Evolutionary conservation across 257 asterid species (phyloP).

Genomic region (Fraxinus excelsior): DNA sequence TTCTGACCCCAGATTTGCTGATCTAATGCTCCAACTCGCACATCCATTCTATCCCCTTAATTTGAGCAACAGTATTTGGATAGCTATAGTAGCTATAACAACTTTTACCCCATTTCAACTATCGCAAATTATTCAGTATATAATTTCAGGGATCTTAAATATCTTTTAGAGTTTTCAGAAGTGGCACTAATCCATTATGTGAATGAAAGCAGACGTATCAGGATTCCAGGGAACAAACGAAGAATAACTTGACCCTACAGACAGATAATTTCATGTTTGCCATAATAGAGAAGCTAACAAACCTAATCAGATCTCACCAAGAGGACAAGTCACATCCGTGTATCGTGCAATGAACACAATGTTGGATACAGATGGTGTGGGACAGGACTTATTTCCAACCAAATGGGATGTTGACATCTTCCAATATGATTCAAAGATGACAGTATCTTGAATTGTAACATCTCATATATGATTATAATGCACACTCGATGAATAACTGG

Average conservation of each 20-base stretch:
- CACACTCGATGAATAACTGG: background rate
- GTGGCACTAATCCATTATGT: background rate
- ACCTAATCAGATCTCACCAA: background rate
- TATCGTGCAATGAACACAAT: background rate
- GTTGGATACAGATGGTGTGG: background rate
- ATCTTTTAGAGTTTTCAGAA: background rate
- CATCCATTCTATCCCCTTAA: background rate
- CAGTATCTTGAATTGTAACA: background rate
- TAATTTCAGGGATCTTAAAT: background rate
- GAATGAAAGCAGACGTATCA: background rate
- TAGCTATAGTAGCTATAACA: too few species aligned
- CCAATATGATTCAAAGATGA: background rate
- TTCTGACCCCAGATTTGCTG: background rate
- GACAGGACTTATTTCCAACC: background rate
- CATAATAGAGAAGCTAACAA: too few species aligned
- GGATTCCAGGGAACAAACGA: background rate
- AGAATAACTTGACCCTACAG: background rate
- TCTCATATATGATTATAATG: background rate
- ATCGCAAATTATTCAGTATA: background rate
- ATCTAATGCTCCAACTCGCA: background rate
- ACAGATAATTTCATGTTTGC: too few species aligned
- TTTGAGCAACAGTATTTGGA: background rate
- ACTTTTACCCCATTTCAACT: too few species aligned
- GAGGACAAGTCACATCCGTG: background rate
- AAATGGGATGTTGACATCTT: background rate